Evolutionary conservation across 768 basidiomycete genomes (phyloP), one percentile per base, ranked within the genome.

Genomic region (Boletus sensibilis): DNA sequence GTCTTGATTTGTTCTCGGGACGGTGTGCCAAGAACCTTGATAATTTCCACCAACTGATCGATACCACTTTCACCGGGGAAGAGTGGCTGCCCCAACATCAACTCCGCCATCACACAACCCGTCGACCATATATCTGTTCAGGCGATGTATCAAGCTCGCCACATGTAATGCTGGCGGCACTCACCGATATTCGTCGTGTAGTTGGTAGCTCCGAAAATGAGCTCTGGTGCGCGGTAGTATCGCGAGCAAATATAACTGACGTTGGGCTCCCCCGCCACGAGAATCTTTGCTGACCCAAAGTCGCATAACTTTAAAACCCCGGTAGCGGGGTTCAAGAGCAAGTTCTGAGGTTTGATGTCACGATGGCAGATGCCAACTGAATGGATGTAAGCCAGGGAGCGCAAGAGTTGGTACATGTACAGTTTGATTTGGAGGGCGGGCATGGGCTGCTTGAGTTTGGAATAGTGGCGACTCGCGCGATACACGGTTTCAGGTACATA

Each of bases 1-100:
- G 97, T 98, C 87, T 99, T 98, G 84, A 99, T 99, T 75, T 99
- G 97, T 71, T 98, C 97, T 64, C 96, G 81, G 56, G 97, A 95
- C 3, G 97, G 97, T 21, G 97, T 99, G 16, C 97, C 97, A 52
- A 99, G 85, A 42, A 99, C 94, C 75, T 99, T 99, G 87, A 99
- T 99, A 66, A 99, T 99, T 77, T 99, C 97, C 55, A 99, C 97
- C 67, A 99, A 74, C 77, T 99, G 97, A 76, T 99, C 97, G 68
- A 99, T 99, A 23, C 96, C 95, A 69, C 90, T 92, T 78, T 99
- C 97, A 57, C 97, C 97, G 4, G 97, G 97, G 85, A 99, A 99
- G 53, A 99, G 81, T 29, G 97, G 97, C 71, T 98, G 96, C 21
- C 97, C 97, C 55, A 98, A 80, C 95, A 99, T 98, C 72, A 99